Conservation (phyloP, 768 basidiomycete species). For the Coprinopsis marcescibilis region DNA sequence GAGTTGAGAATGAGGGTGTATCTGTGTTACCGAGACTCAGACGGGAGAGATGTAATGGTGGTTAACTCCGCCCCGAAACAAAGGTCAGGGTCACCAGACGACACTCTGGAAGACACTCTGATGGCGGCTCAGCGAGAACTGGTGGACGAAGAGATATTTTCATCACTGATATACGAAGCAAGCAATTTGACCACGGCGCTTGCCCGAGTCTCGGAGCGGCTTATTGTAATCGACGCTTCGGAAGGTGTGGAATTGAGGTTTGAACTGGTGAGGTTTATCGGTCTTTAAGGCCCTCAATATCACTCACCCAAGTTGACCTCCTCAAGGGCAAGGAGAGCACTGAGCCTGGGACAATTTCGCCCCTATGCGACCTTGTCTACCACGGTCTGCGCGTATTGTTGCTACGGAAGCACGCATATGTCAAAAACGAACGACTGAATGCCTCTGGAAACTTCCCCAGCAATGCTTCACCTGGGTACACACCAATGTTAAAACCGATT, state of each 20-base stretch:
- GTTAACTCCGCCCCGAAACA: constrained; percentile 30
- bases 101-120: constrained; percentile 45
- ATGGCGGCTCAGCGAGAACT: constrained; percentile 61
- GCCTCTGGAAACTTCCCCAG: constrained; percentile 7
- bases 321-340: constrained; percentile 8
- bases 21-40: constrained; percentile 29
- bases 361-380: constrained; percentile 64
- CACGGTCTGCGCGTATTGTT: constrained; percentile 58
- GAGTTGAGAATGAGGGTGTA: constrained; percentile 59
- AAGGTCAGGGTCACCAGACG: constrained; percentile 26
- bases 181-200: constrained; percentile 69
- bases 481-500: constrained; percentile 64
- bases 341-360: background rate
- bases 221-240: constrained; percentile 73
- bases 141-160: constrained; percentile 78
- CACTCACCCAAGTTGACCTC: background rate
- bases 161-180: constrained; percentile 69
- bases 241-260: constrained; percentile 63
- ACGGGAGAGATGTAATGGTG: constrained; percentile 26
- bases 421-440: constrained; percentile 37
- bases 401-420: constrained; percentile 48
- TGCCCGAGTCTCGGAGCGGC: constrained; percentile 71
- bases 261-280: constrained; percentile 51
- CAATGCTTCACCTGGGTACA: background rate
- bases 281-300: background rate